Conservation (phyloP, 306 rosid species). For the cucumber (Cucumis sativus) region Cucumber_9930_V3 NC_026656.2:12913501-12914000, state of each 20-base stretch:
- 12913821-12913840: neutral
- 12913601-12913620: no score
- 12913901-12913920: neutral
- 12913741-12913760: neutral
- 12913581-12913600: no score
- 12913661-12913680: no score
- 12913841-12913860: slow-evolving; percentile 5
- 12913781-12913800: slow-evolving; percentile 6
- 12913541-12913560: no score
- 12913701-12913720: neutral
- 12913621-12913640: no score
- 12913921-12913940: neutral
- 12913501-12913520: no score
- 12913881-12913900: neutral
- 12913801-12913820: neutral
- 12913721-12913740: neutral
- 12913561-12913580: no score
- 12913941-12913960: neutral
- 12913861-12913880: neutral
- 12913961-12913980: neutral
- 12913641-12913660: no score
- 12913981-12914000: neutral
- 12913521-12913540: no score
- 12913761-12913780: neutral
- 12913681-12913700: neutral